Percentiles rank a stretch among this genome's conserved stretches.
Evolutionary conservation across 345 rosid genomes (phyloP).

Genomic region (Cardiospermum halicacabum): DNA sequence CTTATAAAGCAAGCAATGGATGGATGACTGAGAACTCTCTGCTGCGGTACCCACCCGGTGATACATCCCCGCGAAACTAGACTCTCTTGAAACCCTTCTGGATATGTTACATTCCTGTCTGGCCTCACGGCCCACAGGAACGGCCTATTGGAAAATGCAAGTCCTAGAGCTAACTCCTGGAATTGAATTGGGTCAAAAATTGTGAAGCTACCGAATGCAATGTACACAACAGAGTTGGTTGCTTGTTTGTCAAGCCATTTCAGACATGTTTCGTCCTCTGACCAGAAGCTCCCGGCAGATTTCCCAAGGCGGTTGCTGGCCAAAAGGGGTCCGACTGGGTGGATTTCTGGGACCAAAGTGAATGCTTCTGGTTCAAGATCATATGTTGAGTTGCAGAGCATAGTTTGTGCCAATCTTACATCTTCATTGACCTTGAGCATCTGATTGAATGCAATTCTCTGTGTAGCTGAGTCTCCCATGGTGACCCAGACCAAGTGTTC

Average conservation of each 20-base stretch:
- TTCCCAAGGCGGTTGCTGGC: neutral
- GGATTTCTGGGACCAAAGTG: neutral
- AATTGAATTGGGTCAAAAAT: neutral
- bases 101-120: constrained; percentile 7
- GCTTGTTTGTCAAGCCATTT: constrained; percentile 29
- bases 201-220: constrained; percentile 34
- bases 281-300: constrained; percentile 26
- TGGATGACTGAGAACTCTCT: constrained; percentile 23
- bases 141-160: constrained; percentile 13
- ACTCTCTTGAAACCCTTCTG: constrained; percentile 5
- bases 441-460: constrained; percentile 23
- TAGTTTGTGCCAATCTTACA: constrained; percentile 26
- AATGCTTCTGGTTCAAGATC: constrained; percentile 30
- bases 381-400: constrained; percentile 27
- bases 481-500: constrained; percentile 28
- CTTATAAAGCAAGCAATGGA: constrained; percentile 38
- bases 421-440: constrained; percentile 11
- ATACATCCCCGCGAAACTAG: constrained; percentile 12
- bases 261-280: constrained; percentile 30
- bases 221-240: constrained; percentile 28
- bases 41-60: constrained; percentile 38
- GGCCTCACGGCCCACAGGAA: constrained; percentile 11
- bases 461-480: constrained; percentile 21
- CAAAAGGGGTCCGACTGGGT: constrained; percentile 30
- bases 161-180: constrained; percentile 26